A percentile compares a stretch with the other conserved stretches of the same genome.
Conservation (phyloP, 768 basidiomycete species). For the Russula earlei region DNA sequence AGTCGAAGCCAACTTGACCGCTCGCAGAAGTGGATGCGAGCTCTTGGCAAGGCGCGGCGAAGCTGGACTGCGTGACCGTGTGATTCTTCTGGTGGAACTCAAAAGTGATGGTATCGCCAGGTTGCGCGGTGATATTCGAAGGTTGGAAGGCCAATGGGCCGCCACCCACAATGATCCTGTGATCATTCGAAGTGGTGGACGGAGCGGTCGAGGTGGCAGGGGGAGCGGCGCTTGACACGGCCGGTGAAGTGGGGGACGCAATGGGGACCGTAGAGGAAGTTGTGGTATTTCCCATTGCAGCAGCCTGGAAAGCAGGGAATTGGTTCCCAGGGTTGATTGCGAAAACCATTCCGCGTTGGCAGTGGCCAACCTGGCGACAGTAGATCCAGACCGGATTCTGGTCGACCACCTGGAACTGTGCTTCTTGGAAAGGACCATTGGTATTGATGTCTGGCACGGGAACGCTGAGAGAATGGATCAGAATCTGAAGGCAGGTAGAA, state of each 20-base stretch:
- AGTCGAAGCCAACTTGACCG: conserved; percentile 35
- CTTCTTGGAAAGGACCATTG: conserved; percentile 39
- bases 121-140: conserved; percentile 28
- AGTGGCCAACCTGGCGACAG: conserved; percentile 49
- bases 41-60: conserved; percentile 29
- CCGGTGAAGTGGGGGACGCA: conserved; percentile 22
- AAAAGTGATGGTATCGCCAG: conserved; percentile 34
- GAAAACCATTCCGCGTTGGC: conserved; percentile 56
- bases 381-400: conserved; percentile 48
- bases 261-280: conserved; percentile 13
- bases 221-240: conserved; percentile 27
- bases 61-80: conserved; percentile 31
- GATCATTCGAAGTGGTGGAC: conserved; percentile 24
- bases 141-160: conserved; percentile 25
- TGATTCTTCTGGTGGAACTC: conserved; percentile 34
- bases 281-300: conserved; percentile 32
- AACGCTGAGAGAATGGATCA: conserved; percentile 31
- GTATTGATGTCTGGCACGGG: conserved; percentile 37
- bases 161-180: conserved; percentile 26
- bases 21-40: conserved; percentile 36
- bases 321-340: conserved; percentile 51
- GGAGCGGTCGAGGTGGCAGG: conserved; percentile 20
- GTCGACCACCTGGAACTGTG: conserved; percentile 34
- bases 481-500: neutral
- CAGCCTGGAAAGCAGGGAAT: conserved; percentile 45